A percentile compares a stretch with the other conserved stretches of the same genome.
phyloP scores from a whole-genome alignment of 2,329 filamentous ascomycete species.

The Fusarium begoniae region DNA sequence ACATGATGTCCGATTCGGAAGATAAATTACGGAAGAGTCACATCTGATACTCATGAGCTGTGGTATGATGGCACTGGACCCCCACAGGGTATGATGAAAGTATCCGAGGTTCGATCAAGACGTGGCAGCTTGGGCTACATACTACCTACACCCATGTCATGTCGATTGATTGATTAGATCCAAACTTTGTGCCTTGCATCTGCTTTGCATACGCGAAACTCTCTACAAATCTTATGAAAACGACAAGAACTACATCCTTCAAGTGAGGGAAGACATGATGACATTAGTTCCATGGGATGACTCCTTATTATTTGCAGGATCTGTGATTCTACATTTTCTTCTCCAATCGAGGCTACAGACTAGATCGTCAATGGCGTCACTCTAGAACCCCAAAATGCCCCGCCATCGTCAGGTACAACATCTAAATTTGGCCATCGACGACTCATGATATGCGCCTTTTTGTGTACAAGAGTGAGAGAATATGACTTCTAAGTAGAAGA shows the following conservation, averaged over 20 bases:
- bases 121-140: neutral
- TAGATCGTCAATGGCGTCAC: slow-evolving; percentile 35
- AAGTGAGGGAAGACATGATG: neutral
- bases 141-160: neutral
- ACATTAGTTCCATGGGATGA: too few species aligned
- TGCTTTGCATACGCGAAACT: neutral
- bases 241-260: neutral
- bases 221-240: neutral
- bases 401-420: slow-evolving; percentile 1
- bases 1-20: slow-evolving; percentile 12
- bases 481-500: neutral
- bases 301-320: neutral
- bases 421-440: slow-evolving; percentile 13
- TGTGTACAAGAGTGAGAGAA: neutral
- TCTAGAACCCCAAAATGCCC: slow-evolving; percentile 15
- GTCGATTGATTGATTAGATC: neutral
- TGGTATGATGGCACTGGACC: neutral
- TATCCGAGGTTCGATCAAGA: neutral
- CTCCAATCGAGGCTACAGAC: slow-evolving; percentile 5
- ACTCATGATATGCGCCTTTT: slow-evolving; percentile 10
- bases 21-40: neutral
- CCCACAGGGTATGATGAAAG: neutral
- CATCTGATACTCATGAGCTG: neutral
- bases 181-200: neutral
- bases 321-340: slow-evolving; percentile 11